phyloP scores from a whole-genome alignment of 177 flowering plant species.

The Vitis hybrid region DNA sequence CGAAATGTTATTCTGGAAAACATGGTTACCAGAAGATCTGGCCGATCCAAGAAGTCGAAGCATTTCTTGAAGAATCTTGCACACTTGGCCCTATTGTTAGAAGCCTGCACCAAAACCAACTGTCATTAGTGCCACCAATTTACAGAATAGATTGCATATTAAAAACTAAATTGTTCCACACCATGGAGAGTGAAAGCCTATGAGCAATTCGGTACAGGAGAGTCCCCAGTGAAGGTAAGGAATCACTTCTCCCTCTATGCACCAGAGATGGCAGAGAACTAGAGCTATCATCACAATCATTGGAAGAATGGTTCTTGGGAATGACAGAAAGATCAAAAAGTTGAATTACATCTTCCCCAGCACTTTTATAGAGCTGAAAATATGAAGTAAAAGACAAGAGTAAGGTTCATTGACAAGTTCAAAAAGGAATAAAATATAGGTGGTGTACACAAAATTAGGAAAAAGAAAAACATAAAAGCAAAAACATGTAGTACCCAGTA shows the following conservation, averaged over 20 bases:
- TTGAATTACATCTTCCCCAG: slow-evolving; percentile 93
- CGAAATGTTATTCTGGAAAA: background rate
- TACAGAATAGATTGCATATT: background rate
- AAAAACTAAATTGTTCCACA: slow-evolving; percentile 19
- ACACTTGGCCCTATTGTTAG: slow-evolving; percentile 69
- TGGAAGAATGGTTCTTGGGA: slow-evolving; percentile 60
- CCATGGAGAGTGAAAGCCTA: slow-evolving; percentile 91
- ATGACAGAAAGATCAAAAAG: slow-evolving; percentile 91
- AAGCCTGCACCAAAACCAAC: slow-evolving; percentile 50
- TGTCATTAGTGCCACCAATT: slow-evolving; percentile 8
- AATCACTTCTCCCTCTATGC: slow-evolving; percentile 70
- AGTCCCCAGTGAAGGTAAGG: slow-evolving; percentile 77
- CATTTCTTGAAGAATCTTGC: slow-evolving; percentile 73
- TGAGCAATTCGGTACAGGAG: slow-evolving; percentile 95
- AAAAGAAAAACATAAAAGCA: background rate
- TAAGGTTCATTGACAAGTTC: background rate
- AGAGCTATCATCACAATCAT: slow-evolving; percentile 47
- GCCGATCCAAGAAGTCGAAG: slow-evolving; percentile 80
- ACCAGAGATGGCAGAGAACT: slow-evolving; percentile 65
- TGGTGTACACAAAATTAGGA: background rate
- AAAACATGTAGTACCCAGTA: slow-evolving; percentile 71
- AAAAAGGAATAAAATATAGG: background rate
- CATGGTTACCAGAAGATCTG: slow-evolving; percentile 75
- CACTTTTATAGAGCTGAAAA: slow-evolving; percentile 86
- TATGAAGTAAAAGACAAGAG: background rate